Evolutionary conservation across 2,329 filamentous ascomycete species (phyloP).

Genomic region (Ophiostoma ulmi): DNA sequence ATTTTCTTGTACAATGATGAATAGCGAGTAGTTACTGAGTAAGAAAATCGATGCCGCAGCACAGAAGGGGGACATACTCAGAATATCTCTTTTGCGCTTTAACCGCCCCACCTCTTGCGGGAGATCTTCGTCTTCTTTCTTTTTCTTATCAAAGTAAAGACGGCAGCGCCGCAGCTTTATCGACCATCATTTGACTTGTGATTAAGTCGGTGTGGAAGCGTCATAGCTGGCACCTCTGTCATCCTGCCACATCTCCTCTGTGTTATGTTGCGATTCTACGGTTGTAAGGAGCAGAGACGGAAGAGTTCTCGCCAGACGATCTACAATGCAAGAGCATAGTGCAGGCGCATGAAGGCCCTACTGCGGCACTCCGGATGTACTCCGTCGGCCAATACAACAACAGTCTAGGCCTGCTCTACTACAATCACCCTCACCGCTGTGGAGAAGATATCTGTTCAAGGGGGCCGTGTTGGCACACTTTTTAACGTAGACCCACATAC

Average conservation of each 20-base stretch:
- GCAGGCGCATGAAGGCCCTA: constrained; percentile 9
- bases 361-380: neutral
- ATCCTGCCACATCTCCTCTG: neutral
- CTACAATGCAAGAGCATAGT: constrained; percentile 1
- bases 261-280: neutral
- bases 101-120: neutral
- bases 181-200: neutral
- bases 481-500: neutral
- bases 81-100: neutral
- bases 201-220: neutral
- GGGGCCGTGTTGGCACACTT: neutral
- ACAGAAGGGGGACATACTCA: neutral
- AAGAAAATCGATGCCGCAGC: neutral
- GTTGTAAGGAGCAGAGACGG: neutral
- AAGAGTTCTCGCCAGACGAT: neutral
- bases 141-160: neutral
- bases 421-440: constrained; percentile 2
- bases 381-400: constrained; percentile 1
- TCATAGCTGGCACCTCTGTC: neutral
- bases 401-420: neutral
- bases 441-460: neutral
- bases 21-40: neutral
- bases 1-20: neutral
- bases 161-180: neutral
- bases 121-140: constrained; percentile 6